These are phyloP conservation scores for Chalciporus pseudorubinellus DNA, from an alignment of 768 basidiomycete species.

Conservation along the genomic window DNA sequence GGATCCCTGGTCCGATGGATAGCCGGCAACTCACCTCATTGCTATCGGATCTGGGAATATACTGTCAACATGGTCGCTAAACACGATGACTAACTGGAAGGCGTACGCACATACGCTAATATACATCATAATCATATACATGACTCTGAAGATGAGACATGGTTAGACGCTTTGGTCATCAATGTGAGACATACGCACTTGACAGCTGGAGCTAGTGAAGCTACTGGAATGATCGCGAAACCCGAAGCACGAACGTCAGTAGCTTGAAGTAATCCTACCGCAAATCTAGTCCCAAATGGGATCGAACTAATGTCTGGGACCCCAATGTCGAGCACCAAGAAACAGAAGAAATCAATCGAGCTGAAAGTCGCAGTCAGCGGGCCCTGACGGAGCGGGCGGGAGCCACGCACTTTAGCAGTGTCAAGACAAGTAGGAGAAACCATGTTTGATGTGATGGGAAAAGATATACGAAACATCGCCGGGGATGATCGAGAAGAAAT, in stretches of 20 bases:
- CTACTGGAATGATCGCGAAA: conserved; percentile 72
- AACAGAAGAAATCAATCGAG: conserved; percentile 83
- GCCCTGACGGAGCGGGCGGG: neutral
- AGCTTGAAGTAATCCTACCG: conserved; percentile 77
- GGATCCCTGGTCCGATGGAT: neutral
- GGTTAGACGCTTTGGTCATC: neutral
- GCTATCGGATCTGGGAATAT: conserved; percentile 64
- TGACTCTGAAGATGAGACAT: conserved; percentile 47
- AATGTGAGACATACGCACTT: conserved; percentile 50
- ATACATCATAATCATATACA: conserved; percentile 95
- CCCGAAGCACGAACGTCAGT: conserved; percentile 84
- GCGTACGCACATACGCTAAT: conserved; percentile 68
- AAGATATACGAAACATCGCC: conserved; percentile 86
- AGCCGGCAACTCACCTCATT: conserved; percentile 54
- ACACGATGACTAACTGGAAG: neutral
- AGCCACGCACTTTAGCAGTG: conserved; percentile 63
- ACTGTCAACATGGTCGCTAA: conserved; percentile 1
- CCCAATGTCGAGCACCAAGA: conserved; percentile 85
- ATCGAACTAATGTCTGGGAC: conserved; percentile 66
- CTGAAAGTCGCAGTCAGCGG: conserved; percentile 36
- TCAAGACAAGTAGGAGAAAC: conserved; percentile 73
- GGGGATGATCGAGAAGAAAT: conserved; percentile 93
- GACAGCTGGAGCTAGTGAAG: conserved; percentile 82
- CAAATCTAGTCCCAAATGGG: conserved; percentile 66
- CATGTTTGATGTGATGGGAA: conserved; percentile 94